Evolutionary conservation across 148 eudicot genomes (phyloP).

Genomic region (Chenopodium formosanum): DNA sequence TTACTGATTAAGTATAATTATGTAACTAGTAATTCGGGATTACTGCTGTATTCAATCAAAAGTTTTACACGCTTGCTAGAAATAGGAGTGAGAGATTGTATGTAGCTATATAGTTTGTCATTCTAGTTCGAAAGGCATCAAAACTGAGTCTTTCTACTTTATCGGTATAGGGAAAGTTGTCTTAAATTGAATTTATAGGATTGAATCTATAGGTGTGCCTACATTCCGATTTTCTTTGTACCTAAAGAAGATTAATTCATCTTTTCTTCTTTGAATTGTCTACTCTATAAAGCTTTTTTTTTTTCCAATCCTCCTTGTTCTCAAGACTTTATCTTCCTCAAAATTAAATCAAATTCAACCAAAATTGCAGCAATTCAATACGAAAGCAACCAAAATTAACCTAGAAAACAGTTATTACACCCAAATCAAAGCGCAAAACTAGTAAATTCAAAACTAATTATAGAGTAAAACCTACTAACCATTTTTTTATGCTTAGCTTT

Average conservation of each 20-base stretch:
- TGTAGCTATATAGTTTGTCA: no score
- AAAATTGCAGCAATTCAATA: neutral
- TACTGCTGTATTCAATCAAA: no score
- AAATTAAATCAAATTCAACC: neutral
- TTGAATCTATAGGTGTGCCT: no score
- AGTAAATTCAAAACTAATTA: neutral
- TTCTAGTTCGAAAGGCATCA: neutral
- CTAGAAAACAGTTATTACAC: neutral
- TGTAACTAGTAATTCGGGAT: neutral
- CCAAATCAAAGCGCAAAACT: neutral
- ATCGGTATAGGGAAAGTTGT: neutral
- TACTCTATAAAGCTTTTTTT: neutral
- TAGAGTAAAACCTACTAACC: constrained; percentile 21
- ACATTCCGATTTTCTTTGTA: no score
- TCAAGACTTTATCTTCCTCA: neutral
- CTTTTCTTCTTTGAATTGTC: neutral
- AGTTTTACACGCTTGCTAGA: neutral
- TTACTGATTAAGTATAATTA: no score
- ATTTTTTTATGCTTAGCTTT: constrained; percentile 4
- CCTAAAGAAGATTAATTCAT: neutral
- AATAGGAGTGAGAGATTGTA: neutral
- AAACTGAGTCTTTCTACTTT: neutral
- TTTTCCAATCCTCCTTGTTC: neutral
- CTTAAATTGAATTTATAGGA: no score
- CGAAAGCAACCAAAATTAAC: neutral